Conservation (phyloP, 2,329 filamentous ascomycete species). For the Metarhizium robertsii region DNA sequence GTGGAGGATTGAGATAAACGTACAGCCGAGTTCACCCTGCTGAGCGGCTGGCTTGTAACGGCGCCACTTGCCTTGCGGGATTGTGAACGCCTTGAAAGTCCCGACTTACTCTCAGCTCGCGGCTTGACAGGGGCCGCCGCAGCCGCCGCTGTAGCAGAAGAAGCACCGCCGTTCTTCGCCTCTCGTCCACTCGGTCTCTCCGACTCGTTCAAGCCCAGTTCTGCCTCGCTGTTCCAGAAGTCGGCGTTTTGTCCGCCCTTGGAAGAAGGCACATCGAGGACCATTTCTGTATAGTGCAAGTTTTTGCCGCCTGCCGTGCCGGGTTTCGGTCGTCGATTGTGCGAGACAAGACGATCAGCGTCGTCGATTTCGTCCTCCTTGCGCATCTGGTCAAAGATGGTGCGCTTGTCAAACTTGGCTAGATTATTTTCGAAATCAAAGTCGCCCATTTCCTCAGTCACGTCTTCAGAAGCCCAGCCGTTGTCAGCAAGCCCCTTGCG, state of each 20-base stretch:
- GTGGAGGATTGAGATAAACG: slow-evolving; percentile 22
- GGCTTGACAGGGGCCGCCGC: slow-evolving; percentile 15
- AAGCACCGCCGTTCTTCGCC: slow-evolving; percentile 33
- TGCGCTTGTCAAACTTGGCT: slow-evolving; percentile 89
- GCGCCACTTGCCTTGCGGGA: slow-evolving; percentile 46
- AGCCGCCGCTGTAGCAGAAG: neutral
- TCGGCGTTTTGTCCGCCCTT: slow-evolving; percentile 34
- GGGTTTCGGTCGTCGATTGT: slow-evolving; percentile 64
- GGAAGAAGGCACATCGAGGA: slow-evolving; percentile 54
- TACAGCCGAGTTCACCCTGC: slow-evolving; percentile 39
- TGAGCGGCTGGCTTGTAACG: slow-evolving; percentile 29
- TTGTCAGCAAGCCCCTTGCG: slow-evolving; percentile 47
- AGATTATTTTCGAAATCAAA: slow-evolving; percentile 89
- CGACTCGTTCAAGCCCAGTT: slow-evolving; percentile 42
- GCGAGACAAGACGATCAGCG: slow-evolving; percentile 78
- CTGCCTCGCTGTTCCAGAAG: slow-evolving; percentile 68
- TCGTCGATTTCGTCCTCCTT: slow-evolving; percentile 86
- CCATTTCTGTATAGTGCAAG: slow-evolving; percentile 83
- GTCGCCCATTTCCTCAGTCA: slow-evolving; percentile 87
- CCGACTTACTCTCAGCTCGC: slow-evolving; percentile 43
- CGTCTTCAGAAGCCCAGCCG: slow-evolving; percentile 93
- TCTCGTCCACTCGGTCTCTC: slow-evolving; percentile 42
- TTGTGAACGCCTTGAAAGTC: slow-evolving; percentile 39
- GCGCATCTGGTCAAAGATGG: slow-evolving; percentile 84
- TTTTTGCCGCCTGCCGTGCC: slow-evolving; percentile 79